Evolutionary conservation across 2,329 filamentous ascomycete genomes (phyloP).

Genomic region (Fusarium torulosum): DNA sequence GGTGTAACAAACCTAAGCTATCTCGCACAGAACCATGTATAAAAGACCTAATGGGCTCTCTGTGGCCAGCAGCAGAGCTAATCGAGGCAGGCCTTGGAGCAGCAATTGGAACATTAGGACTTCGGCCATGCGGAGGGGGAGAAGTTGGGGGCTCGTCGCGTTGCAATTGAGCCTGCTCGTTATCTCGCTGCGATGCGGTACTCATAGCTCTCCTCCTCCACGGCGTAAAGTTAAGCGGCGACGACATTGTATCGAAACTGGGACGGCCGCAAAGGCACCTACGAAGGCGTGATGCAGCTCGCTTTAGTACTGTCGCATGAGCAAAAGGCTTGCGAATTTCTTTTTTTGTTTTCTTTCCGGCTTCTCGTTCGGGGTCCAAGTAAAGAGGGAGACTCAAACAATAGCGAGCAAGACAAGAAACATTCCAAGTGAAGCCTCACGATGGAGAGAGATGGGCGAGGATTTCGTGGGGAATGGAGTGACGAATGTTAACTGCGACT

Average conservation of each 20-base stretch:
- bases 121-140: conserved; percentile 30
- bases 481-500: conserved; percentile 37
- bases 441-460: conserved; percentile 36
- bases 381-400: conserved; percentile 28
- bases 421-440: conserved; percentile 42
- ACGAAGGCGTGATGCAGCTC: conserved; percentile 32
- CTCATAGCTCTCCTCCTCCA: conserved; percentile 61
- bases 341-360: conserved; percentile 2
- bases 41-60: conserved; percentile 78
- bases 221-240: conserved; percentile 61
- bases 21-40: conserved; percentile 75
- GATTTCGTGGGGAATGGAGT: conserved; percentile 45
- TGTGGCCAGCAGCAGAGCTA: conserved; percentile 57
- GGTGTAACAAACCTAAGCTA: conserved; percentile 62
- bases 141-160: conserved; percentile 48
- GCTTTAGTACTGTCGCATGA: conserved; percentile 41
- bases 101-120: conserved; percentile 36
- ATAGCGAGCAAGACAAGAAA: conserved; percentile 24
- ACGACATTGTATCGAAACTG: conserved; percentile 57
- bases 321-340: conserved; percentile 7
- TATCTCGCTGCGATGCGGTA: conserved; percentile 52
- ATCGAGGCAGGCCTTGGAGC: conserved; percentile 57
- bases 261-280: conserved; percentile 33
- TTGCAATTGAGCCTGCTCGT: conserved; percentile 40
- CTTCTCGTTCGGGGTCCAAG: conserved; percentile 8